phyloP scores from a whole-genome alignment of 2,329 filamentous ascomycete genomes.

The Beauveria australis region DNA sequence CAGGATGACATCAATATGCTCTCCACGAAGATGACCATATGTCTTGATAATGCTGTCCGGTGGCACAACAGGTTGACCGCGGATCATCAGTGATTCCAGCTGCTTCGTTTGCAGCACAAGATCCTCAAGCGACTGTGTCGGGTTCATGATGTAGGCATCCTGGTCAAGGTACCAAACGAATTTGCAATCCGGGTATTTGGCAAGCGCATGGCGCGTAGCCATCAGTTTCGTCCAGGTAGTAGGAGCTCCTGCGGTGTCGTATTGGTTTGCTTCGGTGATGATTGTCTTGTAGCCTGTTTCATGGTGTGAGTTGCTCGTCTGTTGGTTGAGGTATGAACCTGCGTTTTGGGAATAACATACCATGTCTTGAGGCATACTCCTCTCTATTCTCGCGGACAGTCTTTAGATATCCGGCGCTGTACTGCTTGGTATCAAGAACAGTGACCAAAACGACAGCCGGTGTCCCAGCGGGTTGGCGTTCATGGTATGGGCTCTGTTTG shows the following conservation, averaged over 20 bases:
- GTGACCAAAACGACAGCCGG: slow-evolving; percentile 74
- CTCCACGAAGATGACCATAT: slow-evolving; percentile 68
- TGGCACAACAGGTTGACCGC: slow-evolving; percentile 78
- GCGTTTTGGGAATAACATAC: slow-evolving; percentile 36
- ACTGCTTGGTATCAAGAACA: slow-evolving; percentile 60
- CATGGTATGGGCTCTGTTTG: slow-evolving; percentile 22
- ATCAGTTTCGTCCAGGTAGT: slow-evolving; percentile 70
- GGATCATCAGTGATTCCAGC: slow-evolving; percentile 74
- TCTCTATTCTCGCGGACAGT: slow-evolving; percentile 74
- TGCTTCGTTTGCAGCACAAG: slow-evolving; percentile 59
- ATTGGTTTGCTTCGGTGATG: slow-evolving; percentile 69
- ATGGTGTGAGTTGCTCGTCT: neutral
- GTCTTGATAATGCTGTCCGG: slow-evolving; percentile 97
- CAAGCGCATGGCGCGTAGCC: slow-evolving; percentile 81
- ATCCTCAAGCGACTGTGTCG: slow-evolving; percentile 57
- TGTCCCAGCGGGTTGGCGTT: slow-evolving; percentile 41
- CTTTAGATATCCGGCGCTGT: slow-evolving; percentile 58
- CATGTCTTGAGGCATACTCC: slow-evolving; percentile 78
- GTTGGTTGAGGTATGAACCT: too few species aligned
- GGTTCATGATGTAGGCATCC: slow-evolving; percentile 83
- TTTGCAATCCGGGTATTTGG: slow-evolving; percentile 64
- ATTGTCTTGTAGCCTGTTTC: slow-evolving; percentile 73
- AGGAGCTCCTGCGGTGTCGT: slow-evolving; percentile 56
- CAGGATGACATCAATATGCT: slow-evolving; percentile 72
- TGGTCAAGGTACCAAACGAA: slow-evolving; percentile 86